These are phyloP conservation scores for Allium sativum DNA, from an alignment of 106 monocot species.

Conservation along the genomic window DNA sequence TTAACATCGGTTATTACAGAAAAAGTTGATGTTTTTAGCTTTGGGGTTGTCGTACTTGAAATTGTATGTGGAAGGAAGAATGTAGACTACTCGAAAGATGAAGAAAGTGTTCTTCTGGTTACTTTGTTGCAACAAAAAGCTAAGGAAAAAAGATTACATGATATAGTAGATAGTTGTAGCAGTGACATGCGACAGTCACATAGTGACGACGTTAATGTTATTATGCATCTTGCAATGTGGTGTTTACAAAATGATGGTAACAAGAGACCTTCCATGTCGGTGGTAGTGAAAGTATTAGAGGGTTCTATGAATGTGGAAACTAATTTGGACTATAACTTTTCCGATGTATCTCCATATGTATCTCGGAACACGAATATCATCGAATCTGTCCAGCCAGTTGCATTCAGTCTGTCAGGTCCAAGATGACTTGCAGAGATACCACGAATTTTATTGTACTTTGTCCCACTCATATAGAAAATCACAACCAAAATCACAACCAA, in stretches of 20 bases:
- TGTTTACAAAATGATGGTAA: constrained; percentile 17
- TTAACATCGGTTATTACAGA: constrained; percentile 6
- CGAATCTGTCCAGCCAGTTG: neutral
- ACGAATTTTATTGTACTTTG: too few relatives aligned
- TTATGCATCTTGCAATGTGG: constrained; percentile 13
- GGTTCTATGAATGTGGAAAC: neutral
- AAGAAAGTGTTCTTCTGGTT: constrained; percentile 7
- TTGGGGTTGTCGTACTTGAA: constrained; percentile 5
- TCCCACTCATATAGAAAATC: too few relatives aligned
- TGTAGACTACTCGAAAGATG: constrained; percentile 1
- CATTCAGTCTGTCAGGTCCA: neutral
- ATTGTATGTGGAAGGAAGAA: constrained; percentile 5
- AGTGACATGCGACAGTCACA: constrained; percentile 1
- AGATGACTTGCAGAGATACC: too few relatives aligned
- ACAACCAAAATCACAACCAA: too few relatives aligned
- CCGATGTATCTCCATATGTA: neutral
- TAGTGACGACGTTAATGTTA: constrained; percentile 12
- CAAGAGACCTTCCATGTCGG: constrained; percentile 23
- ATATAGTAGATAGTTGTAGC: constrained; percentile 5
- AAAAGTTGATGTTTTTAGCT: constrained; percentile 12
- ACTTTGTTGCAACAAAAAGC: neutral
- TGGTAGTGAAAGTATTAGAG: constrained; percentile 6
- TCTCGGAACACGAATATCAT: neutral
- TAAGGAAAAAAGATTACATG: neutral
- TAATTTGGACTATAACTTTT: neutral